A percentile compares a stretch with the other conserved stretches of the same genome.
phyloP scores from a whole-genome alignment of 331 rosid genomes.

The Saraca asoca region DNA sequence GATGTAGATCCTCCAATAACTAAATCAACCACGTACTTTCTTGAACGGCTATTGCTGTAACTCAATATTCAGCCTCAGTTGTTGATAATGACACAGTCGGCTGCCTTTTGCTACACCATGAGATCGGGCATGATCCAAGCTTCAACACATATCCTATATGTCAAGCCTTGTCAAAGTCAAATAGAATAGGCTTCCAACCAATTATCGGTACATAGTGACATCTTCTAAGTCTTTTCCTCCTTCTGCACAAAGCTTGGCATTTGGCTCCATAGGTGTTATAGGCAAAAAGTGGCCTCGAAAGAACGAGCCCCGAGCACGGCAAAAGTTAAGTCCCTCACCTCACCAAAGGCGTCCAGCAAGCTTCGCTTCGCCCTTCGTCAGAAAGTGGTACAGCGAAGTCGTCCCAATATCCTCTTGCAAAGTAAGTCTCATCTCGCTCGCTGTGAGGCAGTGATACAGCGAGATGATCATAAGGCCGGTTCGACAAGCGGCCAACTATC shows the following conservation, averaged over 20 bases:
- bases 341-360: too few species aligned
- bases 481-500: too few species aligned
- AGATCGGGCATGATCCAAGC: slow-evolving; percentile 2
- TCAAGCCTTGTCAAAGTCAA: background rate
- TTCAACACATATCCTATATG: background rate
- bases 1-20: too few species aligned
- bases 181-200: background rate
- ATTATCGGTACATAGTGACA: background rate
- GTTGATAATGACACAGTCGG: background rate
- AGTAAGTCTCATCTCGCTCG: too few species aligned
- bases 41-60: slow-evolving; percentile 2
- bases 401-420: too few species aligned
- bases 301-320: too few species aligned
- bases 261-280: slow-evolving; percentile 11
- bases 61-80: background rate
- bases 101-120: slow-evolving; percentile 20
- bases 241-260: slow-evolving; percentile 22
- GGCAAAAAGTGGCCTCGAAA: too few species aligned
- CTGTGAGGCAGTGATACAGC: too few species aligned
- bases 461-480: too few species aligned
- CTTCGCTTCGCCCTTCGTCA: too few species aligned
- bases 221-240: background rate
- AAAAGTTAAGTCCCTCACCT: too few species aligned
- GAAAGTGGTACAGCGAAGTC: too few species aligned
- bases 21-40: slow-evolving; percentile 16